Conservation (phyloP, 176 grass and related monocot species). For the Aegilops longissima region DNA sequence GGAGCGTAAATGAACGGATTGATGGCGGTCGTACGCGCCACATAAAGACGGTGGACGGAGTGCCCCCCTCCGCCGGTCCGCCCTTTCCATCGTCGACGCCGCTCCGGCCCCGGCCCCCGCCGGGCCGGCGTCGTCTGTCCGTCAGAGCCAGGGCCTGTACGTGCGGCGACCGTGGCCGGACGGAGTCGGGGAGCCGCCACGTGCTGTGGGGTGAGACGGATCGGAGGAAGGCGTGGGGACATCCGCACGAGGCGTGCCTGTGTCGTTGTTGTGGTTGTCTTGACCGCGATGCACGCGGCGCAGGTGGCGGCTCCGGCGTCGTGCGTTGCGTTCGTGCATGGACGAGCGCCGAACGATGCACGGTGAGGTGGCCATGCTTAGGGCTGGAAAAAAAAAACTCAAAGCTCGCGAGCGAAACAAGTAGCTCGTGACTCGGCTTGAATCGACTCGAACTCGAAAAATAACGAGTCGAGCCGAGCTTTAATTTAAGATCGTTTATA, state of each 20-base stretch:
- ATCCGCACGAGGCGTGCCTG: not conserved
- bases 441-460: no score
- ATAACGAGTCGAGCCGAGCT: no score
- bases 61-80: not conserved
- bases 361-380: no score
- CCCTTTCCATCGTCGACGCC: not conserved
- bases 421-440: no score
- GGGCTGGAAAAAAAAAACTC: no score
- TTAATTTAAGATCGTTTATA: no score
- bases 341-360: no score
- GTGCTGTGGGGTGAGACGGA: not conserved
- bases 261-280: not conserved
- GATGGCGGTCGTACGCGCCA: slow-evolving; percentile 6
- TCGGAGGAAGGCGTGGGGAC: not conserved
- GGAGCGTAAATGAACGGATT: not conserved
- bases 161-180: not conserved
- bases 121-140: not conserved
- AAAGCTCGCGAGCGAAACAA: no score
- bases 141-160: not conserved
- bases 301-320: no score
- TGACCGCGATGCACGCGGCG: not conserved
- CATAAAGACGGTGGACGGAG: slow-evolving; percentile 23
- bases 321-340: no score
- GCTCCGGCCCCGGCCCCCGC: not conserved
- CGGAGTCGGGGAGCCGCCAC: not conserved